Percentiles rank a stretch among this genome's conserved stretches.
These are phyloP conservation scores for Tylopilus felleus DNA, from an alignment of 768 basidiomycete species.

Conservation along the genomic window DNA sequence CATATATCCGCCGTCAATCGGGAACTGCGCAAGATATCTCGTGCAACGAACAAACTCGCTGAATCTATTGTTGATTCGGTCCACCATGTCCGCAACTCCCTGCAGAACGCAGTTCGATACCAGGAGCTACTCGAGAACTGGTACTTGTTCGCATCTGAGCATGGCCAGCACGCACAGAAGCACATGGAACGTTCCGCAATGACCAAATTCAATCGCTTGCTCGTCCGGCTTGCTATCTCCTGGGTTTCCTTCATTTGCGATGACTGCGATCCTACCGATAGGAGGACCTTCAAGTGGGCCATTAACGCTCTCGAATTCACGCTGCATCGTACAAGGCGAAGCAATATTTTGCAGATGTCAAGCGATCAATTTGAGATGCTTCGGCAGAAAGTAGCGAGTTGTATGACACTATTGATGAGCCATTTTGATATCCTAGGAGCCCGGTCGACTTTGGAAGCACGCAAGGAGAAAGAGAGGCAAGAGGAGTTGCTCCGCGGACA, in stretches of 20 bases:
- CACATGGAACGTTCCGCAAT: slow-evolving; percentile 76
- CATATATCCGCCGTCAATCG: slow-evolving; percentile 88
- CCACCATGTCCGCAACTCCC: slow-evolving; percentile 72
- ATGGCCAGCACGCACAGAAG: slow-evolving; percentile 85
- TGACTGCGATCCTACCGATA: slow-evolving; percentile 93
- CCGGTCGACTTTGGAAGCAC: slow-evolving; percentile 80
- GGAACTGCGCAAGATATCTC: slow-evolving; percentile 86
- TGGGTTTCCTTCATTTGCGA: slow-evolving; percentile 99
- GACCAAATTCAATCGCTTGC: slow-evolving; percentile 74
- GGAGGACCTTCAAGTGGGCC: slow-evolving; percentile 97
- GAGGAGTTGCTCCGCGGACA: slow-evolving; percentile 60
- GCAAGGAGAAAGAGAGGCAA: slow-evolving; percentile 84
- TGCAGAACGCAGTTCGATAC: slow-evolving; percentile 56
- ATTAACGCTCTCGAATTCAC: slow-evolving; percentile 95
- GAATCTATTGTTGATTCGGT: slow-evolving; percentile 93
- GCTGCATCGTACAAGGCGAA: slow-evolving; percentile 80
- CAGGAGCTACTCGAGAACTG: slow-evolving; percentile 92
- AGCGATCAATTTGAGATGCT: slow-evolving; percentile 88
- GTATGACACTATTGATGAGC: slow-evolving; percentile 94
- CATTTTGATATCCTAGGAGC: slow-evolving; percentile 99
- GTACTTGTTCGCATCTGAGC: slow-evolving; percentile 95
- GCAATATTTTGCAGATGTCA: slow-evolving; percentile 85
- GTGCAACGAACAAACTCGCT: slow-evolving; percentile 84
- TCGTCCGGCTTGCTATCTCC: slow-evolving; percentile 89
- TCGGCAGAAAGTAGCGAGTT: slow-evolving; percentile 87